Evolutionary conservation across 805 yeast species (phyloP), one percentile per base, ranked within the genome.

Genomic region (Myxozyma neotropica): DNA sequence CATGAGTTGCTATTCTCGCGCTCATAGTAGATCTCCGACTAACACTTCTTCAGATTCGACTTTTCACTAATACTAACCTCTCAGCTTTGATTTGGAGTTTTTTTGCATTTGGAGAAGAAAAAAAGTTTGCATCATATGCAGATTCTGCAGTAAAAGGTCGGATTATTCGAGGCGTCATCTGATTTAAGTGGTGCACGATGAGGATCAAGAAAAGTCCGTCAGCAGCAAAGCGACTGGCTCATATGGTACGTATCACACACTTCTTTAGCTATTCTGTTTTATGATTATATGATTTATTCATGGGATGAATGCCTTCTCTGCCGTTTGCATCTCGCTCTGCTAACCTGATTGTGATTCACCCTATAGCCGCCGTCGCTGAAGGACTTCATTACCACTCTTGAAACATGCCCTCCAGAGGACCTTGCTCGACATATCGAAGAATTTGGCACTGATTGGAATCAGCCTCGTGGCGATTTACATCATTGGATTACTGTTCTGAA

Each of bases 401-500:
- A 55, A 39, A 48, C 59, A 33, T 62, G 66, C 33, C 57, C 63
- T 19, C 42, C 10, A 31, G 39, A 38, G 13, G 58, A 59, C 39
- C 48, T 62, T 15, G 59, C 64, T 6, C 13, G 27, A 4, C 57
- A 51, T 23, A 35, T 62, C 23, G 55, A 50, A 7, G 46, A 40
- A 12, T 57, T 54, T 17, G 66, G 66, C 23, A 27, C 47, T 8
- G 35, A 39, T 7, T 62, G 66, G 66, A 53, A 55, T 17, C 65
- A 59, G 27, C 86, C 89, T 7, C 77, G 83, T 61, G 88, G 87
- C 38, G 87, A 89, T 66, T 73, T 93, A 35, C 80, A 80, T 61
- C 85, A 85, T 59, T 92, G 96, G 94, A 81, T 88, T 29, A 81
- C 86, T 0, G 83, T 89, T 1, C 76, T 93, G 67, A 87, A 90